Evolutionary conservation across 2,329 filamentous ascomycete species (phyloP).

Genomic region (Aspergillus thermomutatus): DNA sequence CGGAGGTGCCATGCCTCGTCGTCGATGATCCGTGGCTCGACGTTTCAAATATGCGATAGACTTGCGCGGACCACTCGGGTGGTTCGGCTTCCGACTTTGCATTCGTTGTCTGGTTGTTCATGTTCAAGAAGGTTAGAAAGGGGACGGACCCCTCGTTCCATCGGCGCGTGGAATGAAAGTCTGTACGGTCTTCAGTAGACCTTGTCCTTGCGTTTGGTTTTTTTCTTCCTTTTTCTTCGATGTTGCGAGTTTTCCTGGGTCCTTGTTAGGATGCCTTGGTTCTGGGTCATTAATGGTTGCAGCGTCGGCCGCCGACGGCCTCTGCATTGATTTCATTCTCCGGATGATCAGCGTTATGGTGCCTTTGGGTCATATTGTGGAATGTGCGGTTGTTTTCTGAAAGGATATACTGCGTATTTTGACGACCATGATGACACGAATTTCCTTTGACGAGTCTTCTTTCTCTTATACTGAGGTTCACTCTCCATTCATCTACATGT

Average conservation of each 20-base stretch:
- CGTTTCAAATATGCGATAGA: not conserved
- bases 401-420: conserved; percentile 20
- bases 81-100: not conserved
- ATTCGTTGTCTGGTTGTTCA: conserved; percentile 7
- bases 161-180: not conserved
- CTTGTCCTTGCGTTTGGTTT: not conserved
- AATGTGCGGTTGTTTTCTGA: conserved; percentile 16
- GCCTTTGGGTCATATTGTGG: conserved; percentile 17
- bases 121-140: not conserved
- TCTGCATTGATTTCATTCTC: conserved; percentile 12
- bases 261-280: no score
- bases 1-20: conserved; percentile 39
- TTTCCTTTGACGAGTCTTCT: conserved; percentile 23
- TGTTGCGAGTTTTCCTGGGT: not conserved
- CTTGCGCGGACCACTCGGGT: no score
- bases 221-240: not conserved
- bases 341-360: conserved; percentile 18
- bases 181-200: not conserved
- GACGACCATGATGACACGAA: conserved; percentile 38
- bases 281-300: conserved; percentile 6
- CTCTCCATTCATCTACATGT: conserved; percentile 2
- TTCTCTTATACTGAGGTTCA: conserved; percentile 16
- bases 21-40: no score
- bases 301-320: conserved; percentile 10
- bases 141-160: not conserved